Evolutionary conservation across 495 filamentous ascomycete species (phyloP).

Genomic region (Aspergillus campestris): DNA sequence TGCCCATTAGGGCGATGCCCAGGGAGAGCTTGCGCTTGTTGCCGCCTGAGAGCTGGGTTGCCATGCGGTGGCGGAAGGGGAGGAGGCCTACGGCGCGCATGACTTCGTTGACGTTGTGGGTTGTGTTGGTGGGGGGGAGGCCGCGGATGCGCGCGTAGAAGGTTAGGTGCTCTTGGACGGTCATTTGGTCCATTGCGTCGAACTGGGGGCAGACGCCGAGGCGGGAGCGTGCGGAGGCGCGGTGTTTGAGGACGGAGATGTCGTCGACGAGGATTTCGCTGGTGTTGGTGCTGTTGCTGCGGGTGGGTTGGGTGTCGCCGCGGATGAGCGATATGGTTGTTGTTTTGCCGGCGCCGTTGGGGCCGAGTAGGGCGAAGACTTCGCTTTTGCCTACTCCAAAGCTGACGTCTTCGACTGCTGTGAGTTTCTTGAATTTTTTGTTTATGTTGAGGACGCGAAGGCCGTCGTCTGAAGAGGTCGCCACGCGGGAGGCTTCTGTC

Average conservation of each 20-base stretch:
- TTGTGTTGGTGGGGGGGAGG: slow-evolving; percentile 39
- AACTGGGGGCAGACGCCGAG: slow-evolving; percentile 60
- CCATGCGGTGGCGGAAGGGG: slow-evolving; percentile 30
- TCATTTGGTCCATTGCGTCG: slow-evolving; percentile 53
- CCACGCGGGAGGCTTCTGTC: slow-evolving; percentile 38
- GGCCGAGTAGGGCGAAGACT: slow-evolving; percentile 78
- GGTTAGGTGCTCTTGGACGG: slow-evolving; percentile 44
- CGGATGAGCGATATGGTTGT: slow-evolving; percentile 79
- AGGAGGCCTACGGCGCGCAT: slow-evolving; percentile 35
- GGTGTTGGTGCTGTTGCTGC: slow-evolving; percentile 43
- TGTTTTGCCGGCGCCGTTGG: slow-evolving; percentile 83
- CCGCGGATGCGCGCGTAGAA: slow-evolving; percentile 52
- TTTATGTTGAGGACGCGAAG: slow-evolving; percentile 67
- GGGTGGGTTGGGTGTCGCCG: slow-evolving; percentile 65
- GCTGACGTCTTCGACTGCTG: slow-evolving; percentile 72
- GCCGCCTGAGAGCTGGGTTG: slow-evolving; percentile 42
- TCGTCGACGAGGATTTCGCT: slow-evolving; percentile 72
- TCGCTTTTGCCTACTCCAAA: slow-evolving; percentile 71
- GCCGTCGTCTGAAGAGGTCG: slow-evolving; percentile 46
- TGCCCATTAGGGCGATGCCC: slow-evolving; percentile 41
- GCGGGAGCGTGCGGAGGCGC: slow-evolving; percentile 56
- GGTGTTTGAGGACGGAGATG: slow-evolving; percentile 54
- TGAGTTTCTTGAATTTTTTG: slow-evolving; percentile 60
- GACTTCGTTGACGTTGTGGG: slow-evolving; percentile 41
- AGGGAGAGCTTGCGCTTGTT: slow-evolving; percentile 49